Evolutionary conservation across 495 filamentous ascomycete genomes (phyloP).

Genomic region (Neurospora sp.): DNA sequence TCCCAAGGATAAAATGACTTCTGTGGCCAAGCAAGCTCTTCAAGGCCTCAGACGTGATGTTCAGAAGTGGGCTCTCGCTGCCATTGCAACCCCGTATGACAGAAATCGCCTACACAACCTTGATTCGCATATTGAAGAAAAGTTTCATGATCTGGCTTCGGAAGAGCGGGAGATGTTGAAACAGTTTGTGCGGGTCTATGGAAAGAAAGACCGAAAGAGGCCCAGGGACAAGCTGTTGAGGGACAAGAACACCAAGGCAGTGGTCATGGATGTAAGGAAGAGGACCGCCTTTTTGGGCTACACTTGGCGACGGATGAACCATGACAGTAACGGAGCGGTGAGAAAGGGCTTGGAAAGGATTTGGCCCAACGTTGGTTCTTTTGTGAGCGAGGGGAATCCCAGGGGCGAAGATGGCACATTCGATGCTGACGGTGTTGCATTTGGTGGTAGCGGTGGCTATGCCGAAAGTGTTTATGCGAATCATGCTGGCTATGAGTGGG

Average conservation of each 20-base stretch:
- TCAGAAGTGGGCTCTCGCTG: constrained; percentile 29
- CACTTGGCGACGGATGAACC: constrained; percentile 51
- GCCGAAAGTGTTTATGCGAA: neutral
- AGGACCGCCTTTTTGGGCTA: constrained; percentile 83
- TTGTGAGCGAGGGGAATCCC: neutral
- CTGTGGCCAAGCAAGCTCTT: constrained; percentile 6
- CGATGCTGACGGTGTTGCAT: neutral
- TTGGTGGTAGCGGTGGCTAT: neutral
- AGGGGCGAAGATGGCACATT: neutral
- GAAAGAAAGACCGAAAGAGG: constrained; percentile 37
- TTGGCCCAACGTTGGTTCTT: neutral
- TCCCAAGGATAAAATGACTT: neutral
- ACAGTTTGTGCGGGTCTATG: constrained; percentile 16
- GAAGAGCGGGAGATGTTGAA: constrained; percentile 28
- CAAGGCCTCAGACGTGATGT: constrained; percentile 24
- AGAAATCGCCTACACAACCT: constrained; percentile 29
- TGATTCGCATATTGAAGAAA: constrained; percentile 37
- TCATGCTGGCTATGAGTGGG: neutral
- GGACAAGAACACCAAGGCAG: constrained; percentile 51
- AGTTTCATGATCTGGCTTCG: constrained; percentile 6
- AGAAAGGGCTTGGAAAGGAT: neutral
- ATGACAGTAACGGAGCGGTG: neutral
- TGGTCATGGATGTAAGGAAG: constrained; percentile 69
- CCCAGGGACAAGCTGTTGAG: constrained; percentile 71
- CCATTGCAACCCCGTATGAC: constrained; percentile 36